Base-by-base conservation (phyloP, 2,329 filamentous ascomycete species). In the Achaetomium macrosporum region DNA sequence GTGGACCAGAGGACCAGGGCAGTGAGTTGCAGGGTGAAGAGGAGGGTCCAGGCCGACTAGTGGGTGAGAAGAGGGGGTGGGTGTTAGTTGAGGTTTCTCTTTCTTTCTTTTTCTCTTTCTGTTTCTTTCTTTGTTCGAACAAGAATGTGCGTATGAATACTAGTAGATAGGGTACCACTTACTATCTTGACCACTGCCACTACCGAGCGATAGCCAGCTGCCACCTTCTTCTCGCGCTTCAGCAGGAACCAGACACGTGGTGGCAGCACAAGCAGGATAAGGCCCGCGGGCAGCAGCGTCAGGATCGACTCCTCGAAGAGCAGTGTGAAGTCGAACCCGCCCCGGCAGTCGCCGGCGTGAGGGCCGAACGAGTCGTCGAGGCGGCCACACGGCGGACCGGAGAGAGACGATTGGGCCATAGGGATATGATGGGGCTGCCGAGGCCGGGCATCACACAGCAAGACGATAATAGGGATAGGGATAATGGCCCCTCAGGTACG, bases 261-360 rank as follows among this genome's bases (percentile, higher is more conserved):
- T 8, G 57, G 59, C 16, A 56, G 25, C 11, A 50, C 45, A n/a
- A 59, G 20, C 11, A 61, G 51, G 4, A 62, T 11, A 5, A 63
- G 31, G 3, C 51, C 47, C n/a, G 54, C 35, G 2, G 62, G 59
- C 9, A 61, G 42, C 5, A 64, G 39, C 5, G 51, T 58, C 17
- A 65, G 55, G 17, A 65, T 60, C 1, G 58, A 57, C 44, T 66
- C 64, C 53, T 67, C 64, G 31, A 66, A 67, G 12, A 64, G 54
- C 11, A 66, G 58, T 3, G 64, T 66, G 48, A 67, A 66, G 57
- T 67, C 65, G 33, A 67, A 65, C 8, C 60, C 62, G 15, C 60
- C 57, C 20, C 59, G 60, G 57, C 63, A 65, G 5, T 44, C 43
- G 46, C 55, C 56, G 20, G 60, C 61, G 31, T 61, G 56, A 15